Conservation (phyloP, 2,329 filamentous ascomycete genomes). For the Pseudogymnoascus sp. region DNA sequence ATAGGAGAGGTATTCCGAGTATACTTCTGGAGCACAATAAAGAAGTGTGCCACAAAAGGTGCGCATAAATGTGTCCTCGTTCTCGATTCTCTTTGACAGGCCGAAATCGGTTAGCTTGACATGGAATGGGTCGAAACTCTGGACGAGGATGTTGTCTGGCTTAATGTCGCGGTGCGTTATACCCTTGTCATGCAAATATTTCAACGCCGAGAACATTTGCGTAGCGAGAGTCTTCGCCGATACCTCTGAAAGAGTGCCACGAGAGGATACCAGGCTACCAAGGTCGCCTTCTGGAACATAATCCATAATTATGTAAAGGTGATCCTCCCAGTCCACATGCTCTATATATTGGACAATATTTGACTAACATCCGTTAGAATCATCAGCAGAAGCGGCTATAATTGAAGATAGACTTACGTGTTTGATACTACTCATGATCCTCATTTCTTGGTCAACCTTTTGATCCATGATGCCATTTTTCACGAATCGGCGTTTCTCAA, state of each 20-base stretch:
- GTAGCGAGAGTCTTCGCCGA: conserved; percentile 64
- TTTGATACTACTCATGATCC: conserved; percentile 78
- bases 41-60: conserved; percentile 95
- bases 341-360: conserved; percentile 92
- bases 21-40: conserved; percentile 95
- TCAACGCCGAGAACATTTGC: conserved; percentile 74
- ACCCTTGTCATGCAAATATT: conserved; percentile 77
- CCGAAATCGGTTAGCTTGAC: conserved; percentile 97
- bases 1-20: conserved; percentile 63
- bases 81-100: conserved; percentile 85
- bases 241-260: conserved; percentile 57
- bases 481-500: conserved; percentile 88
- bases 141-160: conserved; percentile 91
- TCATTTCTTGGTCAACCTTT: conserved; percentile 95
- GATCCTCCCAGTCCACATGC: conserved; percentile 71
- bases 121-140: conserved; percentile 61
- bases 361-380: conserved; percentile 40
- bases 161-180: conserved; percentile 99
- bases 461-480: conserved; percentile 85
- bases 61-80: conserved; percentile 77
- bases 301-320: conserved; percentile 97
- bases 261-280: conserved; percentile 59
- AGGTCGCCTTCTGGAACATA: conserved; percentile 78
- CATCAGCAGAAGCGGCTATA: conserved; percentile 55
- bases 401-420: conserved; percentile 63